Evolutionary conservation across 495 filamentous ascomycete species (phyloP), one percentile per base, ranked within the genome.

Genomic region (Neurospora sp.): DNA sequence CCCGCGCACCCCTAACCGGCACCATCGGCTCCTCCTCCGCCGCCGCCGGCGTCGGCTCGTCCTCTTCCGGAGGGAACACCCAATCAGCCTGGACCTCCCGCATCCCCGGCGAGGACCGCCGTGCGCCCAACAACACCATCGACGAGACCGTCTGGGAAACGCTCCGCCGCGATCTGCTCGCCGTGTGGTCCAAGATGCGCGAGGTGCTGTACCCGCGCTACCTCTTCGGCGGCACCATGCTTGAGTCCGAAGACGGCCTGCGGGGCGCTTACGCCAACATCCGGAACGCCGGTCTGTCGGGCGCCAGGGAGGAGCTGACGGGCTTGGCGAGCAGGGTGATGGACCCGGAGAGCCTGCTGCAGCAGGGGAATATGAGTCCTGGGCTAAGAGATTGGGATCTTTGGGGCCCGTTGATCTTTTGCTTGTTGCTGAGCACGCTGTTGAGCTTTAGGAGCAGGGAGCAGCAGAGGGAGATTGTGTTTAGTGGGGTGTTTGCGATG

Each of bases 171-270:
- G 96, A 99, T 81, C 84, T 98, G 78, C 81, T 94, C 21, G 96
- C 94, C 48, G 93, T 98, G 36, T 98, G 96, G 94, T 90, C 92
- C 83, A 98, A 98, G 87, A 93, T 98, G 93, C 90, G 91, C 82
- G 95, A 96, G 83, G 96, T 99, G n/a, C 89, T 99, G 69, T 99
- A 93, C 83, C 96, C 96, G 4, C 95, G 96, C 79, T 97, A 97
- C 84, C 86, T 98, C 69, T 90, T 98, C 74, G 93, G 92, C 38
- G 90, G 92, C 70, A 90, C 90, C 40, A 92, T 92, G 80, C 88
- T 90, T 54, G 89, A 89, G 69, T 88, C 85, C 71, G 88, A 88
- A 3, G 83, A 81, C 70, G 80, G 81, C 28, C 74, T 88, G 10
- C 84, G 87, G n/a, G 86, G 86, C 69, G 86, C 85, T 0, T 88